Base-by-base conservation (phyloP, 371 early-diverging fungal species). In the Lichtheimia hyalospora region DNA sequence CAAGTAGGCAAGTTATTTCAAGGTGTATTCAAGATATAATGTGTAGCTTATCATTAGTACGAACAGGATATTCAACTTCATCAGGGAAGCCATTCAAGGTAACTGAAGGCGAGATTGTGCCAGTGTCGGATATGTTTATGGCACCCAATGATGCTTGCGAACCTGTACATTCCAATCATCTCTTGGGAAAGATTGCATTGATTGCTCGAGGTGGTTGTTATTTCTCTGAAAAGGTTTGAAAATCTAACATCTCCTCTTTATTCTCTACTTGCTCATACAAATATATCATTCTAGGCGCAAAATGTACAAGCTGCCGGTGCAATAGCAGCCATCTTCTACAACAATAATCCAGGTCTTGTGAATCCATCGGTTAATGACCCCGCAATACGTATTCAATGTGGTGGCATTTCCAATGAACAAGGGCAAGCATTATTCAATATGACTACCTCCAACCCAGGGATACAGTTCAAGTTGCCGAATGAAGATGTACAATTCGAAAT, bases 251-350 rank as follows among this genome's bases (percentile, higher is more conserved):
- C 25, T 25, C 10, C 27, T 4, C 27, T 27, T 27, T 27, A 0
- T 27, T 6, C 10, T 8, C 34, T 8, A 8, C 10, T 34, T 34
- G 8, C 34, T 34, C 10, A 34, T 34, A 2, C 10, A 6, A 34
- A 8, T 34, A 10, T 27, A 6, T 43, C 3, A 15, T 16, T 18
- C 25, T 27, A 89, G 77, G 71, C 74, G 1, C 1, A 52, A 5
- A 74, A 75, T 60, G 88, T 88, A 3, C 69, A 75, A 34, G 49
- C 59, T 1, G 86, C 87, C 16, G 92, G 92, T 46, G 92, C 91
- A 13, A 54, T 74, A 20, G 91, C 74, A 14, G 80, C 84, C 1
- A 46, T 90, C 23, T 51, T 88, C 24, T 77, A 81, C 54, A 74
- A 81, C 57, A 76, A 77, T 24, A 62, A 48, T 8, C 60, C 61